Percentiles rank a stretch among this genome's conserved stretches.
phyloP scores from a whole-genome alignment of 148 eudicot species.

The Spergularia bocconei region DNA sequence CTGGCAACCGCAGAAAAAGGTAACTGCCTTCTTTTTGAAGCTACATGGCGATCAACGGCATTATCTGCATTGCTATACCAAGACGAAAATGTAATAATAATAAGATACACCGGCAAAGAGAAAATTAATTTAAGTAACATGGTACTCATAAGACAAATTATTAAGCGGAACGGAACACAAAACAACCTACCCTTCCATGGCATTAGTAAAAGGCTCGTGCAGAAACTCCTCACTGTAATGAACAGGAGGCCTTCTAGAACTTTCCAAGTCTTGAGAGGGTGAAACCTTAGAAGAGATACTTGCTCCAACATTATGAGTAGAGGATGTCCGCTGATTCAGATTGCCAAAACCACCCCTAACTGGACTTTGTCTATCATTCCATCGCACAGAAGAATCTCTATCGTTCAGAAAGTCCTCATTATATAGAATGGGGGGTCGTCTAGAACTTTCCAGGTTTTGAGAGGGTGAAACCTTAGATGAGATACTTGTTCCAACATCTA shows the following conservation, averaged over 20 bases:
- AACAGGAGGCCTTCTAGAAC: constrained; percentile 46
- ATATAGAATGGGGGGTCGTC: constrained; percentile 43
- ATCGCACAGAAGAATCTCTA: constrained; percentile 17
- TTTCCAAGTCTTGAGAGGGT: constrained; percentile 34
- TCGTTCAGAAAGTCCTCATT: constrained; percentile 29
- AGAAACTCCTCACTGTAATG: constrained; percentile 33
- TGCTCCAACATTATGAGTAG: constrained; percentile 27
- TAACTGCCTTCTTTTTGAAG: constrained; percentile 23
- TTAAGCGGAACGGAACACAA: constrained; percentile 6
- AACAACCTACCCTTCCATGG: constrained; percentile 35
- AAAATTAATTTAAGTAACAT: background rate
- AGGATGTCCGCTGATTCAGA: constrained; percentile 34
- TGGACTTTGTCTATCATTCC: constrained; percentile 32
- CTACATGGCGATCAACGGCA: constrained; percentile 17
- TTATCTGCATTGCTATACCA: constrained; percentile 23
- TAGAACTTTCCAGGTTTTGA: constrained; percentile 38
- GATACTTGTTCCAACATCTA: constrained; percentile 23
- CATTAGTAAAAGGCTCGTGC: constrained; percentile 25
- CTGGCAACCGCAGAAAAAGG: constrained; percentile 15
- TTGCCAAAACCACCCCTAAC: constrained; percentile 25
- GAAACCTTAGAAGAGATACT: constrained; percentile 27
- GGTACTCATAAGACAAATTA: constrained; percentile 16
- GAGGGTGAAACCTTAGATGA: constrained; percentile 30
- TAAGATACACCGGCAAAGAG: background rate
- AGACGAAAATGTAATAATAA: background rate